Conservation (phyloP, 1,139 yeast species). For the Candida tetrigidarum region DNA sequence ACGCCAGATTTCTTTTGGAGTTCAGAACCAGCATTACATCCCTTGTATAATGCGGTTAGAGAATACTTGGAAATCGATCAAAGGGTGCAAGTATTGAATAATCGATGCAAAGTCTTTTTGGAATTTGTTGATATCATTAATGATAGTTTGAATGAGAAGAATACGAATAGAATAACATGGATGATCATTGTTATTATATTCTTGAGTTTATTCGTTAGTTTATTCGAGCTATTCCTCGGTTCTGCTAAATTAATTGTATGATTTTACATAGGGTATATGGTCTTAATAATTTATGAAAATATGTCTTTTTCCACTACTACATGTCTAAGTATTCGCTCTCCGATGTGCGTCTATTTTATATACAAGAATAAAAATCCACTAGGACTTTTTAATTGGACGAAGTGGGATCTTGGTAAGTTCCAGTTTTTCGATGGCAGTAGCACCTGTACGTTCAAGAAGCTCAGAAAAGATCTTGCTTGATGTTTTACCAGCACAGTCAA, state of each 20-base stretch:
- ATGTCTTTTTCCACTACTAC: background rate
- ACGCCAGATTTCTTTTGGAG: constrained; percentile 98
- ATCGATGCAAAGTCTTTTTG: constrained; percentile 89
- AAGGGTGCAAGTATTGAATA: constrained; percentile 90
- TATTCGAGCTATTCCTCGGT: constrained; percentile 39
- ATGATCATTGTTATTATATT: constrained; percentile 80
- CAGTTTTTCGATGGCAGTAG: constrained; percentile 29
- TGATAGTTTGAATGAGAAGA: constrained; percentile 91
- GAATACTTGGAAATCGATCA: constrained; percentile 95
- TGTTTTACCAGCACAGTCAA: constrained; percentile 37
- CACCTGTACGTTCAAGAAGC: constrained; percentile 37
- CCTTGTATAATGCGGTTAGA: constrained; percentile 84
- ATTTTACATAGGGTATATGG: background rate
- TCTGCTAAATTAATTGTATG: background rate
- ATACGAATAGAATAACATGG: constrained; percentile 90
- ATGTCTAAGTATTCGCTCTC: too few relatives aligned
- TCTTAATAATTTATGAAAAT: background rate
- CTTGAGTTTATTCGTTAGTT: constrained; percentile 48
- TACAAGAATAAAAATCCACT: constrained; percentile 2
- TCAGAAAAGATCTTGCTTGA: constrained; percentile 31
- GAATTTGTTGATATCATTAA: constrained; percentile 93
- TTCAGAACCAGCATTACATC: constrained; percentile 92
- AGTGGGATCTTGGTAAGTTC: constrained; percentile 29
- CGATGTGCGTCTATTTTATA: background rate
- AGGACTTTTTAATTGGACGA: background rate